Conservation (phyloP, 2,329 filamentous ascomycete species). For the Trichophyton simii region DNA sequence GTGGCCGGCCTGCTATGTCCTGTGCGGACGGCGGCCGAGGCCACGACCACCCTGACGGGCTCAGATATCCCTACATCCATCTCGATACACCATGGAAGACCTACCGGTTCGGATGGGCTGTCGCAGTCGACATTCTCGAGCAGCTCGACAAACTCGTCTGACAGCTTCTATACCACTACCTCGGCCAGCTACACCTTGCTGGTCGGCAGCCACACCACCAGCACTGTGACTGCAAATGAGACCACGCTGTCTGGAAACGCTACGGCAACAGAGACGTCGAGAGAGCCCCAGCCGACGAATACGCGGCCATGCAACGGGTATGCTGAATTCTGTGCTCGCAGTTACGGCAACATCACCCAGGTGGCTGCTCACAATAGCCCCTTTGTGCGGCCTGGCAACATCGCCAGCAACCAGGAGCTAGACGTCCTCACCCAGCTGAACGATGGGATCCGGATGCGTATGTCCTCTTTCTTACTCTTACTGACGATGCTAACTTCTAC, state of each 20-base stretch:
- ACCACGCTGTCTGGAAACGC: constrained; percentile 38
- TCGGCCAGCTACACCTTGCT: constrained; percentile 31
- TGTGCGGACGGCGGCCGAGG: background rate
- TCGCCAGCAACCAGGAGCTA: constrained; percentile 62
- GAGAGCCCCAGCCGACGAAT: constrained; percentile 45
- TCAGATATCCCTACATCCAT: constrained; percentile 9
- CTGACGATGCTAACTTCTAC: background rate
- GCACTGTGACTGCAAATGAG: constrained; percentile 14
- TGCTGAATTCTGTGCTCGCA: constrained; percentile 60
- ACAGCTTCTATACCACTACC: constrained; percentile 20
- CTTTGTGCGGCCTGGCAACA: constrained; percentile 57
- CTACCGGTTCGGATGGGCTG: constrained; percentile 15
- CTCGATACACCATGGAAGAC: constrained; percentile 1
- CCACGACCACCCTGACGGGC: constrained; percentile 7
- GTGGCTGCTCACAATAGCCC: constrained; percentile 72
- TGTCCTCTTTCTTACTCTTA: constrained; percentile 15
- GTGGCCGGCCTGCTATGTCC: background rate
- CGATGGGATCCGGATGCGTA: constrained; percentile 53
- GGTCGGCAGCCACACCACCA: constrained; percentile 24
- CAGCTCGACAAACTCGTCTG: constrained; percentile 14
- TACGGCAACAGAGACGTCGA: constrained; percentile 36
- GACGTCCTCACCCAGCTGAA: constrained; percentile 59
- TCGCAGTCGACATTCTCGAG: constrained; percentile 17
- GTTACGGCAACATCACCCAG: constrained; percentile 70
- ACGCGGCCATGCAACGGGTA: constrained; percentile 71